These are phyloP conservation scores for Daldinia concentrica DNA, from an alignment of 495 filamentous ascomycete genomes.

Conservation along the genomic window DNA sequence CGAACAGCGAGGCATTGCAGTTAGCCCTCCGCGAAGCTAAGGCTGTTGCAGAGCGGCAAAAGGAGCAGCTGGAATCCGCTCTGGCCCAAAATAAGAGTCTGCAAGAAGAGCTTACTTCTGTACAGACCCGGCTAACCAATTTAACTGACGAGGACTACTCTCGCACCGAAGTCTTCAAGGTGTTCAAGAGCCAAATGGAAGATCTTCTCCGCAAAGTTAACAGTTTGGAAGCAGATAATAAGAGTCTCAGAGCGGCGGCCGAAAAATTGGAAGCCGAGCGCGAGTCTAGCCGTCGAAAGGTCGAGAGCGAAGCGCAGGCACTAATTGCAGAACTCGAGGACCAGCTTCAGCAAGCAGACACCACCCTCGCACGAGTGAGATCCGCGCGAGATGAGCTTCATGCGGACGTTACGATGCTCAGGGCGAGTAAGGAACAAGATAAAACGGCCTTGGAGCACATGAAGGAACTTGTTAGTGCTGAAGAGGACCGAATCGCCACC, in stretches of 20 bases:
- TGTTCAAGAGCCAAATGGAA: slow-evolving; percentile 86
- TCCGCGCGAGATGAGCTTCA: slow-evolving; percentile 82
- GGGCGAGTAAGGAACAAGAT: slow-evolving; percentile 79
- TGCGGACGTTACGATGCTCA: slow-evolving; percentile 82
- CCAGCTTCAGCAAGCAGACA: slow-evolving; percentile 81
- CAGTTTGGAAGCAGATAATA: slow-evolving; percentile 87
- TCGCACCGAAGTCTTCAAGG: slow-evolving; percentile 90
- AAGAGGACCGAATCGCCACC: slow-evolving; percentile 76
- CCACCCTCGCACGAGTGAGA: slow-evolving; percentile 84
- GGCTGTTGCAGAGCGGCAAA: slow-evolving; percentile 80
- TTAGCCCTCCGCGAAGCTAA: slow-evolving; percentile 73
- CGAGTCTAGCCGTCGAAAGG: slow-evolving; percentile 77
- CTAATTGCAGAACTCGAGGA: slow-evolving; percentile 78
- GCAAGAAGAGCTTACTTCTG: slow-evolving; percentile 78
- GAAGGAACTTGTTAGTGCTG: slow-evolving; percentile 79
- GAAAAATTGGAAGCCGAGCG: slow-evolving; percentile 86
- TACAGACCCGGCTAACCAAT: slow-evolving; percentile 63
- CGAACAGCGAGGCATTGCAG: slow-evolving; percentile 67
- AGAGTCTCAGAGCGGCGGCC: slow-evolving; percentile 82
- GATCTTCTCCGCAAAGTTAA: slow-evolving; percentile 93
- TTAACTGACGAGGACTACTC: slow-evolving; percentile 94
- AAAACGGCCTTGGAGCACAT: slow-evolving; percentile 71
- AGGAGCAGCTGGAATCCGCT: slow-evolving; percentile 82
- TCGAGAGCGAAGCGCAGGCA: slow-evolving; percentile 79
- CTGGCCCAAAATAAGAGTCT: slow-evolving; percentile 82